Evolutionary conservation across 129 eudicot species (phyloP), one percentile per base, ranked within the genome.

Genomic region (Deinandra increscens): DNA sequence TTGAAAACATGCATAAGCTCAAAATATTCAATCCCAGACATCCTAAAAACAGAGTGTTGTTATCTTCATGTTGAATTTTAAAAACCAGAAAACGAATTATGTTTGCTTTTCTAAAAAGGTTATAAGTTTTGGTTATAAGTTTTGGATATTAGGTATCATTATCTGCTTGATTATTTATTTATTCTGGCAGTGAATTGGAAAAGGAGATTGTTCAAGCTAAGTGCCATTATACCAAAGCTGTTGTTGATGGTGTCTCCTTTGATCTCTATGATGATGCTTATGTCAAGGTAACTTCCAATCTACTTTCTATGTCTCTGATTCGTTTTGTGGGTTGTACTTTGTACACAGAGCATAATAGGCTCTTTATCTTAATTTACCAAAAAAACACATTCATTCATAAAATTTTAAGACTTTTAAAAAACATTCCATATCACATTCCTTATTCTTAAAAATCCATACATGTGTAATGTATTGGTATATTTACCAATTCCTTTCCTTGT

Each of bases 201-300:
- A 54, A 42, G 51, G 82, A 82, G 71, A 18, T 76, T 43, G 9
- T 74, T 19, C 89, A 87, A 80, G 95, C 95, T 38, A 79, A 54
- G 70, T 72, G 82, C 20, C 95, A 87, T 60, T 87, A 73, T 38
- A 64, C 75, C 1, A 66, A 82, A 66, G 89, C 89, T 15, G 23
- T 71, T 29, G 87, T 84, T 58, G 95, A 87, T 80, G 95, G 90
- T 7, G 20, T 77, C 48, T 38, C 8, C 12, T 74, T 66, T 23
- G 34, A 84, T 59, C 85, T 87, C 1, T 18, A 50, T 34, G 95
- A 87, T 17, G 74, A 80, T 34, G 81, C 83, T 4, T 87, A 55
- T 54, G 75, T 87, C 50, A 61, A 84, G 58, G 95, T 87, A 34
- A 76, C 76, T 56, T 63, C 58, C 22, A 15, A 10, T 70, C 22